A percentile compares a stretch with the other conserved stretches of the same genome.
These are phyloP conservation scores for Mycena polygramma DNA, from an alignment of 768 basidiomycete species.

Conservation along the genomic window DNA sequence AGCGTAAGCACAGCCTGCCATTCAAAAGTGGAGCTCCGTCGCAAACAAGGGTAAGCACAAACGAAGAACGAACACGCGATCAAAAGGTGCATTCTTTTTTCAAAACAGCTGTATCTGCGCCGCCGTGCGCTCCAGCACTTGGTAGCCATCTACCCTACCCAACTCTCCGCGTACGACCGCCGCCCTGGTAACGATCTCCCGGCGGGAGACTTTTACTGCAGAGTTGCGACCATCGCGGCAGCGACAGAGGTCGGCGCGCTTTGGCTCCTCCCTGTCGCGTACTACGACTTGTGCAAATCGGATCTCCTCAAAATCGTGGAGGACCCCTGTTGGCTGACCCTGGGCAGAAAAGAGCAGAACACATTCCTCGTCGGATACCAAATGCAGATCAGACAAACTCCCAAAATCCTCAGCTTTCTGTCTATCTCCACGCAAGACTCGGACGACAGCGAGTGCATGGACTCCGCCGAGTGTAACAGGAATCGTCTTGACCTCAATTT, in stretches of 20 bases:
- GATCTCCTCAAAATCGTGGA: neutral
- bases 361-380: neutral
- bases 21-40: no score
- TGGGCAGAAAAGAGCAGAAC: neutral
- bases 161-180: neutral
- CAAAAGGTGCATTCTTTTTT: no score
- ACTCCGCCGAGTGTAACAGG: neutral
- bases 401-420: neutral
- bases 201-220: neutral
- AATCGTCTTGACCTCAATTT: neutral
- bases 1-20: no score
- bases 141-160: neutral
- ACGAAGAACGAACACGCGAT: no score
- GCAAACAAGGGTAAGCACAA: no score
- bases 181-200: neutral
- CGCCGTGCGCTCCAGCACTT: conserved; percentile 20
- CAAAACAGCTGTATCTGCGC: conserved; percentile 14
- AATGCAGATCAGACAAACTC: neutral
- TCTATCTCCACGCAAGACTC: neutral
- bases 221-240: neutral
- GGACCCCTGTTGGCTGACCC: neutral
- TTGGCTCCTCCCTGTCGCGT: conserved; percentile 22
- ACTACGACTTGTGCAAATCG: neutral
- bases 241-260: conserved; percentile 19
- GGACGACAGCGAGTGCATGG: neutral